phyloP scores from a whole-genome alignment of 2,329 filamentous ascomycete genomes.

The Madurella mycetomatis region DNA sequence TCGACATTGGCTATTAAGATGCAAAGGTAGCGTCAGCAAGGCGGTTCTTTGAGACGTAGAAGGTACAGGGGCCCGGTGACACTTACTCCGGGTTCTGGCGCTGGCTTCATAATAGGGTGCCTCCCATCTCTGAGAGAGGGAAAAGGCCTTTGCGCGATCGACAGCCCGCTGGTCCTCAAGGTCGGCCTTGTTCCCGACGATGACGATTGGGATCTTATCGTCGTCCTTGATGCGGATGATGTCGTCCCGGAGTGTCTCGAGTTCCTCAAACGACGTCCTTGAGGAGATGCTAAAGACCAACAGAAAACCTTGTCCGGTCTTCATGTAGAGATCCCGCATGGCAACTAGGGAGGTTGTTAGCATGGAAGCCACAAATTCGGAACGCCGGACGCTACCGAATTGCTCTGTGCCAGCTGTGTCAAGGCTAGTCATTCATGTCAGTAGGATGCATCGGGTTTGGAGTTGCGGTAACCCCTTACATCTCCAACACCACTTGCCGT shows the following conservation, averaged over 20 bases:
- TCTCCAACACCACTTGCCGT: constrained; percentile 83
- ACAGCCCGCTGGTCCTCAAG: constrained; percentile 81
- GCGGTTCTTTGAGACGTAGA: background rate
- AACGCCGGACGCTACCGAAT: constrained; percentile 61
- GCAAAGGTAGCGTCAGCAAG: constrained; percentile 1
- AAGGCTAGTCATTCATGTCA: constrained; percentile 49
- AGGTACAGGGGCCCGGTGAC: no score
- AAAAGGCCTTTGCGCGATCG: constrained; percentile 72
- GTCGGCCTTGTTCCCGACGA: constrained; percentile 89
- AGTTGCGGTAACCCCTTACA: constrained; percentile 50
- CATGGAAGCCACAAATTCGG: background rate
- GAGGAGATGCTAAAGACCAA: constrained; percentile 91
- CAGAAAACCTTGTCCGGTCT: constrained; percentile 85
- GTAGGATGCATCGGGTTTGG: constrained; percentile 19
- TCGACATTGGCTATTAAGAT: constrained; percentile 67
- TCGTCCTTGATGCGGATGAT: constrained; percentile 90
- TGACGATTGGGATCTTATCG: constrained; percentile 78
- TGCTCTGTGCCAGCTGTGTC: constrained; percentile 91
- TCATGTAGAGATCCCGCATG: constrained; percentile 85
- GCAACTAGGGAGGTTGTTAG: constrained; percentile 43
- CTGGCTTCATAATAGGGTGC: constrained; percentile 90
- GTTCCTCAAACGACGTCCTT: constrained; percentile 73
- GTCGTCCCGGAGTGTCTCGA: constrained; percentile 77
- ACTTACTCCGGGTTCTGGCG: constrained; percentile 66
- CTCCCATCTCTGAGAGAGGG: constrained; percentile 81